phyloP scores from a whole-genome alignment of 306 rosid genomes.

The Mimosa pudica region DNA sequence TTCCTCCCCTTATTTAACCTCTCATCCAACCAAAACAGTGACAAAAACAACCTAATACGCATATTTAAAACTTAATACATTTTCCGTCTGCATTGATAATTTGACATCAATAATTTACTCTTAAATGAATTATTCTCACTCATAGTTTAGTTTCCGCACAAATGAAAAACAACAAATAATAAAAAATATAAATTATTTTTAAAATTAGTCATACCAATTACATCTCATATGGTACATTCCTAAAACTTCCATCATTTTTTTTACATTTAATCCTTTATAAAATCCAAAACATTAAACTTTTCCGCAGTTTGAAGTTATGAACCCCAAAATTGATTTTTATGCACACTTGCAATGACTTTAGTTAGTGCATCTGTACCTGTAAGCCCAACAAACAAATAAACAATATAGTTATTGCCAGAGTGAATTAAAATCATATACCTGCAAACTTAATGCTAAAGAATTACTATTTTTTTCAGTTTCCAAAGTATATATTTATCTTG shows the following conservation, averaged over 20 bases:
- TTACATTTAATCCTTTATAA: constrained; percentile 18
- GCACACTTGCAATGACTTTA: constrained; percentile 34
- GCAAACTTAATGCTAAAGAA: neutral
- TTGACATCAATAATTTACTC: neutral
- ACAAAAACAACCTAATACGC: no score
- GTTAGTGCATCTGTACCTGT: constrained; percentile 57
- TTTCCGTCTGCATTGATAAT: no score
- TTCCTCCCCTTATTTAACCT: no score
- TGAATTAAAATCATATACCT: neutral
- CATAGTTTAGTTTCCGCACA: neutral
- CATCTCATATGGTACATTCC: constrained; percentile 19
- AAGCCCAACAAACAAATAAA: neutral
- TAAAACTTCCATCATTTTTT: constrained; percentile 23
- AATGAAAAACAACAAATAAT: constrained; percentile 2
- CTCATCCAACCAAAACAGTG: no score
- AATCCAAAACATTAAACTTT: constrained; percentile 26
- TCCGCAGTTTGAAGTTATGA: constrained; percentile 17
- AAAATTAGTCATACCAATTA: constrained; percentile 22
- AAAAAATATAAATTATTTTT: neutral
- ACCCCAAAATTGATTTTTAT: constrained; percentile 34
- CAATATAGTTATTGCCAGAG: neutral
- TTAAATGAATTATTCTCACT: neutral
- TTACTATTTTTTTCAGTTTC: neutral
- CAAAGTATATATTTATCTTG: neutral
- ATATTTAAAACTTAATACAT: no score